Percentiles rank a stretch among this genome's conserved stretches.
phyloP scores from a whole-genome alignment of 2,329 filamentous ascomycete genomes.

The Sporothrix curviconia region DNA sequence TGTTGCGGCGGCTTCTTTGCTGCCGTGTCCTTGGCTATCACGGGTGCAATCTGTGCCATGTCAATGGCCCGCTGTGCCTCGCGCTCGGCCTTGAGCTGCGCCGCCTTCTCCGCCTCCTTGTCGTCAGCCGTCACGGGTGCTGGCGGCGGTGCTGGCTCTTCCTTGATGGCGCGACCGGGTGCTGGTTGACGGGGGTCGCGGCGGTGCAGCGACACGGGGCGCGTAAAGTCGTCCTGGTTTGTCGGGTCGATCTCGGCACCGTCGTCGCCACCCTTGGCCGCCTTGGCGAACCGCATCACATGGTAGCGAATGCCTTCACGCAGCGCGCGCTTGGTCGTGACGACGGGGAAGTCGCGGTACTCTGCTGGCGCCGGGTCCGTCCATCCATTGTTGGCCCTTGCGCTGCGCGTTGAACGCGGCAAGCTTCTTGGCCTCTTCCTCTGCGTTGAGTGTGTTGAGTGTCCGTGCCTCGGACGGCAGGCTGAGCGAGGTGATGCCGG shows the following conservation, averaged over 20 bases:
- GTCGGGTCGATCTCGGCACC: conserved; percentile 56
- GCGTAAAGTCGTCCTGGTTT: conserved; percentile 71
- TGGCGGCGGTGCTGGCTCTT: conserved; percentile 39
- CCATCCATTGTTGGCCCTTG: conserved; percentile 50
- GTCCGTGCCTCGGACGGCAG: conserved; percentile 19
- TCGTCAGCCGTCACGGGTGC: conserved; percentile 41
- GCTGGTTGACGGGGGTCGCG: conserved; percentile 71
- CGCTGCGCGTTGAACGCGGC: conserved; percentile 36
- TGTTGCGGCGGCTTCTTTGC: conserved; percentile 30
- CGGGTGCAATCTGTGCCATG: conserved; percentile 86
- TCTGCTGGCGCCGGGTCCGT: conserved; percentile 40
- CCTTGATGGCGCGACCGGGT: conserved; percentile 57
- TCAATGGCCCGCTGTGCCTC: conserved; percentile 83
- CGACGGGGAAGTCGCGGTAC: conserved; percentile 55
- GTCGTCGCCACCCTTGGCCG: conserved; percentile 44
- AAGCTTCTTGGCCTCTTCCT: conserved; percentile 22
- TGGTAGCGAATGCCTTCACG: conserved; percentile 78
- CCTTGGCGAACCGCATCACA: conserved; percentile 69
- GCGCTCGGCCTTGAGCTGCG: conserved; percentile 68
- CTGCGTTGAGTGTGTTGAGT: conserved; percentile 12
- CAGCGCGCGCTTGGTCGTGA: conserved; percentile 75
- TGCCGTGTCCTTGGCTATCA: conserved; percentile 55
- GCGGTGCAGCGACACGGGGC: conserved; percentile 82
- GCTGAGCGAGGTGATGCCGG: conserved; percentile 14
- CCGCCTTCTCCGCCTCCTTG: conserved; percentile 56